Percentiles rank a stretch among this genome's conserved stretches.
phyloP scores from a whole-genome alignment of 2,329 filamentous ascomycete genomes.

The Xylariaceae sp. region DNA sequence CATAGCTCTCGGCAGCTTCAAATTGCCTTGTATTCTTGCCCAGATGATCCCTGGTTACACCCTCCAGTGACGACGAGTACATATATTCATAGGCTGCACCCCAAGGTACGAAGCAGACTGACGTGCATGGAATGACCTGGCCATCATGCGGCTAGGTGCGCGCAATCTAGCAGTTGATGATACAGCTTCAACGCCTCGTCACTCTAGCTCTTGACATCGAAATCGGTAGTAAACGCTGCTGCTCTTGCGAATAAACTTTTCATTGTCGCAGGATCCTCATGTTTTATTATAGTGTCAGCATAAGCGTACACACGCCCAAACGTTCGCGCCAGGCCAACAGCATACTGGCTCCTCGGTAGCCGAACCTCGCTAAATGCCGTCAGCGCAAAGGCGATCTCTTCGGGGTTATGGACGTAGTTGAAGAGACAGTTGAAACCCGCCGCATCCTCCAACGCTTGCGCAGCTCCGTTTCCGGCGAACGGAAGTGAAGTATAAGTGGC shows the following conservation, averaged over 20 bases:
- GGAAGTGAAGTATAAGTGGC: constrained; percentile 46
- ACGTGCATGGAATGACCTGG: too few species aligned
- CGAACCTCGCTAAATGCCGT: constrained; percentile 40
- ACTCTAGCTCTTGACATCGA: constrained; percentile 41
- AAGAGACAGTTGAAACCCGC: constrained; percentile 41
- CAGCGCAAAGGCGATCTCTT: constrained; percentile 35
- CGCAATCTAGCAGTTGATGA: constrained; percentile 6
- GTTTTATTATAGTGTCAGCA: constrained; percentile 39
- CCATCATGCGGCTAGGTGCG: too few species aligned
- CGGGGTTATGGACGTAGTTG: constrained; percentile 8
- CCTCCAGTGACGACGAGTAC: background rate
- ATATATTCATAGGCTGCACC: too few species aligned
- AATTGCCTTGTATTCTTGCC: background rate
- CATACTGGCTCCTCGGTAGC: constrained; percentile 40
- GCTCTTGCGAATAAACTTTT: constrained; percentile 38
- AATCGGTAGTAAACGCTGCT: constrained; percentile 42
- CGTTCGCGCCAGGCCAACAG: constrained; percentile 41
- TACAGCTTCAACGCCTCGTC: constrained; percentile 32
- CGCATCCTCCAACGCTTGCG: constrained; percentile 48
- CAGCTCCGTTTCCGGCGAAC: constrained; percentile 46
- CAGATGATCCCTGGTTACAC: background rate
- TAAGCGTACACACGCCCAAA: constrained; percentile 39
- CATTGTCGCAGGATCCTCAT: constrained; percentile 40
- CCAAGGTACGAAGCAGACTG: too few species aligned
- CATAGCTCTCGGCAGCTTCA: constrained; percentile 1